phyloP scores from a whole-genome alignment of 768 basidiomycete genomes.

The Rubroboletus satanas region DNA sequence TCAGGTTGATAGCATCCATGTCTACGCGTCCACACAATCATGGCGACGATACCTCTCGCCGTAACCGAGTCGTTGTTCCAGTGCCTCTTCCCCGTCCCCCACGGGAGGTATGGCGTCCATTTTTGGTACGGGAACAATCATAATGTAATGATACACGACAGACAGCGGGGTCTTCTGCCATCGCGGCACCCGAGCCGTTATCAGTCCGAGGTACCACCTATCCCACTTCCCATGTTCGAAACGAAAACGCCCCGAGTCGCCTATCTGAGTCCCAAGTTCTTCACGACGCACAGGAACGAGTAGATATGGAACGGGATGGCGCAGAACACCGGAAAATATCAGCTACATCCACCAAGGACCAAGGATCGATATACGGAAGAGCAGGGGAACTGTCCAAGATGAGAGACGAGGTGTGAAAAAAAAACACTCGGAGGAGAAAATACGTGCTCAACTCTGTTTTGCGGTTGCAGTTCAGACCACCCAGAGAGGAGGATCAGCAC shows the following conservation, averaged over 20 bases:
- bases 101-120: conserved; percentile 8
- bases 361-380: background rate
- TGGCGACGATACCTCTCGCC: background rate
- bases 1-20: conserved; percentile 10
- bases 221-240: background rate
- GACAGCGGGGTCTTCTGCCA: conserved; percentile 1
- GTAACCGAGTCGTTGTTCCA: background rate
- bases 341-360: background rate
- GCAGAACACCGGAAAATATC: background rate
- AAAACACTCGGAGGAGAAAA: too few relatives aligned
- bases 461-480: background rate
- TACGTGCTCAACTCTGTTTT: background rate
- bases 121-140: background rate
- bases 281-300: background rate
- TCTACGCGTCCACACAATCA: background rate
- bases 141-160: background rate
- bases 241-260: background rate
- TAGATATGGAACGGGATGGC: background rate
- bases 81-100: background rate
- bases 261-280: background rate
- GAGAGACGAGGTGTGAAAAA: background rate
- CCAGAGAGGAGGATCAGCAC: background rate
- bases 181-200: background rate
- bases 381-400: background rate
- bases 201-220: background rate